A percentile compares a stretch with the other conserved stretches of the same genome.
These are phyloP conservation scores for Candida boleticola DNA, from an alignment of 805 yeast genomes.

Conservation along the genomic window DNA sequence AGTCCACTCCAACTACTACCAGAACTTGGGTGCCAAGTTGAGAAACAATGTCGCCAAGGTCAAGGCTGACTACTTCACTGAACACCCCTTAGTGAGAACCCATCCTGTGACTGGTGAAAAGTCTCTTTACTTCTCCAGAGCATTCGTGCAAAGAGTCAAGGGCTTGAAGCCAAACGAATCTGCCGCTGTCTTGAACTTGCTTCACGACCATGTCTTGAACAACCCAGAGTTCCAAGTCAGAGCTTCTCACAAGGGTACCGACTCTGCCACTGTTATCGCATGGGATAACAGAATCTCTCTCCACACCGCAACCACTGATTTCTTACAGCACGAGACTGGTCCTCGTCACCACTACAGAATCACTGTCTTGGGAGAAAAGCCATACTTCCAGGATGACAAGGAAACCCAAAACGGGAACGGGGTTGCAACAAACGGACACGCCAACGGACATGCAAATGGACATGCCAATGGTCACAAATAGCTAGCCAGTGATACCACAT, in stretches of 20 bases:
- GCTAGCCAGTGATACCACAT: not conserved
- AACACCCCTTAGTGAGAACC: constrained; percentile 27
- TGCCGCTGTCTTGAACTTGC: constrained; percentile 18
- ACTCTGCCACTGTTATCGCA: constrained; percentile 20
- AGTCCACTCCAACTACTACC: constrained; percentile 22
- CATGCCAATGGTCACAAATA: constrained; percentile 1
- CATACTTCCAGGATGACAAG: constrained; percentile 14
- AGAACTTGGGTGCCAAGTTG: constrained; percentile 14
- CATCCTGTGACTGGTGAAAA: constrained; percentile 29
- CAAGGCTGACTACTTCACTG: constrained; percentile 19
- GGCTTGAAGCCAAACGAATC: constrained; percentile 23
- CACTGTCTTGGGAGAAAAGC: constrained; percentile 25
- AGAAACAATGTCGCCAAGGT: constrained; percentile 15
- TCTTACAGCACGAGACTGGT: constrained; percentile 19
- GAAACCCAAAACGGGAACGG: not conserved
- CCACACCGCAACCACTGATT: constrained; percentile 22
- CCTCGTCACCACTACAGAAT: constrained; percentile 25
- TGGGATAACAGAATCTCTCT: constrained; percentile 25
- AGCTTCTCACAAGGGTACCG: constrained; percentile 23
- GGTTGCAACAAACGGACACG: constrained; percentile 5
- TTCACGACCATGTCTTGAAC: constrained; percentile 18
- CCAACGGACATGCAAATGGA: constrained; percentile 9
- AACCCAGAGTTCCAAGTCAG: constrained; percentile 26
- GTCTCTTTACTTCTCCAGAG: constrained; percentile 20
- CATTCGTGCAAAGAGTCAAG: constrained; percentile 19